phyloP scores from a whole-genome alignment of 768 basidiomycete species.

The Boletus sensibilis region DNA sequence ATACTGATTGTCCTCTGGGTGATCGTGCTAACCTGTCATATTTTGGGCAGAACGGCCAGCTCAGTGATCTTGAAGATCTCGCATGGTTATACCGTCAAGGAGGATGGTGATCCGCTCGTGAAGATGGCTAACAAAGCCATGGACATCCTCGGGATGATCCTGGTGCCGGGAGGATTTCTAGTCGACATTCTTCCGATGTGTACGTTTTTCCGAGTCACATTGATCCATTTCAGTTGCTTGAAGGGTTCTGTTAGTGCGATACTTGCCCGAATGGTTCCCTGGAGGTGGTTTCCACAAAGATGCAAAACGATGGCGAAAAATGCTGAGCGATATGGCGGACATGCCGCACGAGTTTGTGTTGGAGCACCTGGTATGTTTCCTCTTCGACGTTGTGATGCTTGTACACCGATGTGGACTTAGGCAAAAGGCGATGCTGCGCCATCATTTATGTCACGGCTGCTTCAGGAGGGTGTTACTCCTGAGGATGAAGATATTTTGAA shows the following conservation, averaged over 20 bases:
- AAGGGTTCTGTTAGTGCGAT: slow-evolving; percentile 3
- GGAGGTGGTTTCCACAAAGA: slow-evolving; percentile 19
- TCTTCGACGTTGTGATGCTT: neutral
- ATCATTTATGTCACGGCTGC: slow-evolving; percentile 13
- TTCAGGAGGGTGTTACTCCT: slow-evolving; percentile 7
- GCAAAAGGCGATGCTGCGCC: slow-evolving; percentile 8
- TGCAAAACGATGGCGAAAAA: slow-evolving; percentile 3
- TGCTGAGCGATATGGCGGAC: neutral
- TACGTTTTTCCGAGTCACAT: neutral
- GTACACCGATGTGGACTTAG: neutral
- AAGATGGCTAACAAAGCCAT: slow-evolving; percentile 26
- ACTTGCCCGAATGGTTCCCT: slow-evolving; percentile 24
- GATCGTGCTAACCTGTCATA: neutral
- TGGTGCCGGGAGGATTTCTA: slow-evolving; percentile 8
- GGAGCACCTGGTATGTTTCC: slow-evolving; percentile 13
- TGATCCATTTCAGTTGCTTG: neutral
- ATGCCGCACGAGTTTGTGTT: slow-evolving; percentile 9
- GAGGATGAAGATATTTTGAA: slow-evolving; percentile 14
- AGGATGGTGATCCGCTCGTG: slow-evolving; percentile 34
- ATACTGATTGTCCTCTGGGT: neutral
- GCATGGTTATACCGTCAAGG: slow-evolving; percentile 36
- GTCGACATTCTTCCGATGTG: slow-evolving; percentile 11
- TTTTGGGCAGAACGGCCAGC: slow-evolving; percentile 32
- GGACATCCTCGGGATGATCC: slow-evolving; percentile 6
- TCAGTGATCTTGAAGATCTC: slow-evolving; percentile 36